Evolutionary conservation across 108 stramenopile species (phyloP).

Genomic region (Cyclotella cryptica): DNA sequence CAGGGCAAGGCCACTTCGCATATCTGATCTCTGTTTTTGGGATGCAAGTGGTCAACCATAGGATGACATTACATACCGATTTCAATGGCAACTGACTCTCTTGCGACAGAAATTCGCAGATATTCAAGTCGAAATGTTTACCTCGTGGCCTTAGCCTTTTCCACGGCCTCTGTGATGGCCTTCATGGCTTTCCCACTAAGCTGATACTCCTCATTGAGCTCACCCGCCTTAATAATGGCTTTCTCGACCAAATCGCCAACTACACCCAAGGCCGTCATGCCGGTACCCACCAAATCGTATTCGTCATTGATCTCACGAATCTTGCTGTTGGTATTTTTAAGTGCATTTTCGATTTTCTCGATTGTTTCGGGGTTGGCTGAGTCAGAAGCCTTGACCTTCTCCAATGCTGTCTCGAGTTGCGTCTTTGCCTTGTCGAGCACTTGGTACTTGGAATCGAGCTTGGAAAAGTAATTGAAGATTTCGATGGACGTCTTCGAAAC

Average conservation of each 20-base stretch:
- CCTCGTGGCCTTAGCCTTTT: constrained; percentile 71
- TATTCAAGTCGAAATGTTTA: background rate
- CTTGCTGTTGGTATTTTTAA: constrained; percentile 78
- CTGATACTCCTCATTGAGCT: constrained; percentile 87
- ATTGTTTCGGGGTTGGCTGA: constrained; percentile 74
- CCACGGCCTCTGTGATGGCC: constrained; percentile 71
- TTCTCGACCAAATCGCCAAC: constrained; percentile 90
- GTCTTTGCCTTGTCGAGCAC: constrained; percentile 73
- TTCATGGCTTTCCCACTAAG: constrained; percentile 80
- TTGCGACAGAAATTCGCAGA: no score
- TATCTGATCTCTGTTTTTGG: no score
- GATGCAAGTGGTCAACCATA: no score
- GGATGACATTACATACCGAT: no score
- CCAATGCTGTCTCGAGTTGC: constrained; percentile 68
- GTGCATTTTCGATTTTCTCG: constrained; percentile 83
- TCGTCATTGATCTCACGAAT: constrained; percentile 89
- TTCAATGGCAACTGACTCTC: no score
- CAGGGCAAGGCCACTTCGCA: no score
- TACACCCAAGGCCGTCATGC: constrained; percentile 83
- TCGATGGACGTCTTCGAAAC: constrained; percentile 89
- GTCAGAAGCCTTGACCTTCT: constrained; percentile 75
- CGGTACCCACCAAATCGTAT: constrained; percentile 89
- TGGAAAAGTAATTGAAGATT: constrained; percentile 89
- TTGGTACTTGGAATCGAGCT: constrained; percentile 88
- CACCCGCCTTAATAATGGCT: constrained; percentile 83